Conservation (phyloP, 1,284 basidiomycete genomes). For the Ceratobasidium sp. region DNA sequence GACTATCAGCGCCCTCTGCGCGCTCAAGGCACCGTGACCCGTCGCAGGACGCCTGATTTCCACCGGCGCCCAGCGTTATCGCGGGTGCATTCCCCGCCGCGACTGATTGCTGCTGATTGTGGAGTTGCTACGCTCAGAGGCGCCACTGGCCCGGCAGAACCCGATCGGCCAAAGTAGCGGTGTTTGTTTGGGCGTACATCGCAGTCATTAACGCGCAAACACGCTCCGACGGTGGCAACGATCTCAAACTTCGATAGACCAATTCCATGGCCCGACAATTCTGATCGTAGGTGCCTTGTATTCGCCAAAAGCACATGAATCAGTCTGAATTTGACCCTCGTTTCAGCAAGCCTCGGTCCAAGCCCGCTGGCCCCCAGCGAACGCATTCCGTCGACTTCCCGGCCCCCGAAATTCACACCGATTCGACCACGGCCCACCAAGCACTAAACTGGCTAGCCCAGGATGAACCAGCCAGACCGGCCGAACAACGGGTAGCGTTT, state of each 20-base stretch:
- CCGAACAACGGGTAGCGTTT: constrained; percentile 11
- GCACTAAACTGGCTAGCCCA: constrained; percentile 10
- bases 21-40: constrained; percentile 8
- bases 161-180: constrained; percentile 21
- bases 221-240: too few relatives aligned
- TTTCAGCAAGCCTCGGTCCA: neutral
- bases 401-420: constrained; percentile 2
- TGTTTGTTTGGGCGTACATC: constrained; percentile 9
- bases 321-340: neutral
- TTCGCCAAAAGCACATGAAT: too few relatives aligned
- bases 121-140: too few relatives aligned
- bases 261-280: too few relatives aligned
- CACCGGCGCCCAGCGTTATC: too few relatives aligned
- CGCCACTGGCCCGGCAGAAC: too few relatives aligned
- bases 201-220: neutral
- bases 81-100: too few relatives aligned
- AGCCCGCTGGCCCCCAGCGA: too few relatives aligned
- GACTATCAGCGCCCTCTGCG: neutral
- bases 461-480: neutral
- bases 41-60: neutral
- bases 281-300: too few relatives aligned
- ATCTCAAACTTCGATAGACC: too few relatives aligned
- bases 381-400: too few relatives aligned
- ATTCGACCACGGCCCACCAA: constrained; percentile 7
- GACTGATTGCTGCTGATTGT: constrained; percentile 7